Conservation (phyloP, 2,329 filamentous ascomycete genomes). For the Colletotrichum trifolii region DNA sequence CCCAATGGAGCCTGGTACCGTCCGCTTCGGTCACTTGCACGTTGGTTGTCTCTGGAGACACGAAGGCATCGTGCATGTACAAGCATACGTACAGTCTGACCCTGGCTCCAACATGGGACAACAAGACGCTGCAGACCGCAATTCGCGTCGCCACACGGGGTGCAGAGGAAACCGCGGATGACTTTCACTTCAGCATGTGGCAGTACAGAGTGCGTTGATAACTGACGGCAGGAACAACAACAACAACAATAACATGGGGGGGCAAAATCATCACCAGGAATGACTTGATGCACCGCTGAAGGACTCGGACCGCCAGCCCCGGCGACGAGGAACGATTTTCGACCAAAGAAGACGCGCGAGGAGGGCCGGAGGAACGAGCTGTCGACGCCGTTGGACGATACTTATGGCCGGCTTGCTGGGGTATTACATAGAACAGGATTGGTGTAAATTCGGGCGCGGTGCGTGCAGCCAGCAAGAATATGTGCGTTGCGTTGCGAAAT, state of each 20-base stretch:
- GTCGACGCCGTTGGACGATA: conserved; percentile 24
- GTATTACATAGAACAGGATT: conserved; percentile 15
- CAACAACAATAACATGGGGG: neutral
- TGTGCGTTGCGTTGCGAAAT: conserved; percentile 13
- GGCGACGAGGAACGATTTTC: conserved; percentile 3
- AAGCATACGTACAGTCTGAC: neutral
- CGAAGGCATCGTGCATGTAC: no score
- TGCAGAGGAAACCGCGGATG: neutral
- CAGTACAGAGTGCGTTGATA: no score
- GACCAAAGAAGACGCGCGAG: conserved; percentile 10
- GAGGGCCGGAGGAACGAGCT: conserved; percentile 13
- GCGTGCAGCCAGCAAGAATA: conserved; percentile 31
- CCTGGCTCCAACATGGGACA: conserved; percentile 23
- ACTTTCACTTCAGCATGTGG: no score
- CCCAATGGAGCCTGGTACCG: conserved; percentile 27
- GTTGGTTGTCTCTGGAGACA: no score
- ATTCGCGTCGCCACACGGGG: conserved; percentile 12
- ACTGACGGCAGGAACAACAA: neutral
- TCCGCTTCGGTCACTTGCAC: conserved; percentile 22
- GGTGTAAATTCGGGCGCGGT: conserved; percentile 24
- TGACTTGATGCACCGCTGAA: conserved; percentile 18
- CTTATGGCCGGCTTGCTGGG: conserved; percentile 15
- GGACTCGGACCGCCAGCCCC: conserved; percentile 13
- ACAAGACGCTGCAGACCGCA: conserved; percentile 23
- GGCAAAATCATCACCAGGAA: conserved; percentile 1